Evolutionary conservation across 2,329 filamentous ascomycete genomes (phyloP).

Genomic region (Diaporthe batatas): DNA sequence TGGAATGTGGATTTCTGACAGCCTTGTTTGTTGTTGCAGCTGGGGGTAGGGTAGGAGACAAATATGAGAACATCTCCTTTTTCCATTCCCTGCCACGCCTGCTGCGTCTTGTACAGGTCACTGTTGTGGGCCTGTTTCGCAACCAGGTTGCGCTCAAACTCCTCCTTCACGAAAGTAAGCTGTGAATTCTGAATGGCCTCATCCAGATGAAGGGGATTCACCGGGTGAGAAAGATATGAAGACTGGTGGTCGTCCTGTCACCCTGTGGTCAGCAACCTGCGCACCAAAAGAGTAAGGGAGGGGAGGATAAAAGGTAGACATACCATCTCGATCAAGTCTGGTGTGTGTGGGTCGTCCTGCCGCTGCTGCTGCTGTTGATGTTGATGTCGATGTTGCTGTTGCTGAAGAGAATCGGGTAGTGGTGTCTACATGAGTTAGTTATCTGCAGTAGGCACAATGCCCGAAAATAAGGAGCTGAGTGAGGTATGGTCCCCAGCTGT

Average conservation of each 20-base stretch:
- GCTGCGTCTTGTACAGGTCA: constrained; percentile 36
- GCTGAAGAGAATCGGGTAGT: background rate
- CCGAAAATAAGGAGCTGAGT: background rate
- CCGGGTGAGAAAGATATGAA: background rate
- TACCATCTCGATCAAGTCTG: constrained; percentile 2
- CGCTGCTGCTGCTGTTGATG: background rate
- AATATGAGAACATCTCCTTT: constrained; percentile 23
- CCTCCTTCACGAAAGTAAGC: background rate
- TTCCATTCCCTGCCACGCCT: background rate
- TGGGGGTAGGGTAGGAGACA: constrained; percentile 24
- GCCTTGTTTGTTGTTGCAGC: background rate
- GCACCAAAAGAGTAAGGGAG: background rate
- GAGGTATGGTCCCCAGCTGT: background rate
- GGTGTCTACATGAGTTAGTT: background rate
- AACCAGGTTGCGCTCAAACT: constrained; percentile 12
- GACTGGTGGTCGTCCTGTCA: background rate
- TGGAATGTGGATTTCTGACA: constrained; percentile 29
- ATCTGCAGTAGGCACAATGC: background rate
- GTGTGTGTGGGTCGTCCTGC: too few relatives aligned
- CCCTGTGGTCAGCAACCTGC: background rate
- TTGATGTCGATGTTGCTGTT: background rate
- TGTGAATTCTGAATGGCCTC: constrained; percentile 1
- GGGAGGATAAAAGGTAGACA: background rate
- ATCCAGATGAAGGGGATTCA: background rate
- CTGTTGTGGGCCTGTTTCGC: constrained; percentile 34